Base-by-base conservation (phyloP, 2,329 filamentous ascomycete genomes). In the Diplodia sapinea region DNA sequence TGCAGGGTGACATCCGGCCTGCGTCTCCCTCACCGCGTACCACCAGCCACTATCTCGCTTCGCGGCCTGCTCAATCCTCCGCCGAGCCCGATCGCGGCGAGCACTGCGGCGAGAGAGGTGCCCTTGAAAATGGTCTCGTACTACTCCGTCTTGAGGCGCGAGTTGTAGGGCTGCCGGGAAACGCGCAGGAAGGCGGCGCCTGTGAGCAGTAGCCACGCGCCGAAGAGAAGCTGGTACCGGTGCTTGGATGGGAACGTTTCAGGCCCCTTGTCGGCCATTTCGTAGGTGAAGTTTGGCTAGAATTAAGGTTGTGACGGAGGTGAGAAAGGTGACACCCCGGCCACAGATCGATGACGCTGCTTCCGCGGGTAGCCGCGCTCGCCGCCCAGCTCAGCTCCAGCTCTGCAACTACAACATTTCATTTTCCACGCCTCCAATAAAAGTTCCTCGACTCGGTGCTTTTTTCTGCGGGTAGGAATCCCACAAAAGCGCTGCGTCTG, bases 81-180 rank as follows among this genome's bases (percentile, higher is more conserved):
- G 40, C 40, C 29, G 7, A 57, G 5, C 9, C 51, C 64, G 20
- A 57, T 33, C 1, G 40, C 64, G 26, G 52, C 26, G 7, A 59
- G 64, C 9, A 66, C 29, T 38, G 64, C 51, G n/a, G 52, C 71
- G 12, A 78, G 69, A 0, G 74, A 74, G 1, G 76, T 78, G 26
- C 75, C 75, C 54, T 79, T 78, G 73, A 78, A 77, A 33, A 77
- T 76, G 66, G 75, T 77, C 68, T 79, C 77, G 69, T 79, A 78
- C 68, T 79, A 75, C 66, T 76, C 76, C 11, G 73, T 71, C 68
- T 78, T 78, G 29, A 78, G 70, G 15, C 74, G 70, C 11, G 70
- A 68, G 64, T 72, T 73, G 70, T 77, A 79, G 4, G 75, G 77
- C 69, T 78, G 76, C 12, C 75, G 73, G 36, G 70, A 71, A 54